Conservation (phyloP, 257 asterid species). For the Solanum megistacrolobum region DNA sequence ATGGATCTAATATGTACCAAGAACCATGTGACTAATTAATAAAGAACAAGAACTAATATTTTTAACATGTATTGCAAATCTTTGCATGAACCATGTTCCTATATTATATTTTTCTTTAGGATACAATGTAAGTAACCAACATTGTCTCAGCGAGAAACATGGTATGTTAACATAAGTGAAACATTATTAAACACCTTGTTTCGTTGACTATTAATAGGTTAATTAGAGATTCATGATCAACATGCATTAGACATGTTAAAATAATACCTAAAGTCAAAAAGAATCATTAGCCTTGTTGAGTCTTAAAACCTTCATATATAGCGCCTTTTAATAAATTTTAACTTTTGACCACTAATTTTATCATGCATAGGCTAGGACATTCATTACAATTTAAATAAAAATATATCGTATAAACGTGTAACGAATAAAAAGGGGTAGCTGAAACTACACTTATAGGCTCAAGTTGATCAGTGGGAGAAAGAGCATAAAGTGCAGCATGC, state of each 20-base stretch:
- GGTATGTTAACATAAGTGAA: not conserved
- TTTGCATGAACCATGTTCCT: conserved; percentile 20
- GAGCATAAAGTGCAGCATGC: conserved; percentile 59
- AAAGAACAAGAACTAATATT: not conserved
- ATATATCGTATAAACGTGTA: not conserved
- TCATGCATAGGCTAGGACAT: no score
- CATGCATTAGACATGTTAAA: not conserved
- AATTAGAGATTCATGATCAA: not conserved
- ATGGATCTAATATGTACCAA: not conserved
- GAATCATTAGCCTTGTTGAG: not conserved
- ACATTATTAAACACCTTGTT: not conserved
- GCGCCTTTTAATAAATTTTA: no score
- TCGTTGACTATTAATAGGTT: not conserved
- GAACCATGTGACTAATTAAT: not conserved
- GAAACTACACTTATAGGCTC: conserved; percentile 55
- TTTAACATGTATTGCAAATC: not conserved
- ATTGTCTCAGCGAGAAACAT: not conserved
- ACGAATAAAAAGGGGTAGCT: conserved; percentile 79
- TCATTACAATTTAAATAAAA: no score
- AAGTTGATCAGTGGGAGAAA: conserved; percentile 25
- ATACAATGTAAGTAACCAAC: conserved; percentile 2
- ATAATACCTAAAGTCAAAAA: not conserved
- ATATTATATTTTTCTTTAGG: conserved; percentile 9
- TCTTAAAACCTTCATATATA: no score
- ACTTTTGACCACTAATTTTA: no score